phyloP scores from a whole-genome alignment of 129 eudicot genomes.

The Flaveria sonorensis region DNA sequence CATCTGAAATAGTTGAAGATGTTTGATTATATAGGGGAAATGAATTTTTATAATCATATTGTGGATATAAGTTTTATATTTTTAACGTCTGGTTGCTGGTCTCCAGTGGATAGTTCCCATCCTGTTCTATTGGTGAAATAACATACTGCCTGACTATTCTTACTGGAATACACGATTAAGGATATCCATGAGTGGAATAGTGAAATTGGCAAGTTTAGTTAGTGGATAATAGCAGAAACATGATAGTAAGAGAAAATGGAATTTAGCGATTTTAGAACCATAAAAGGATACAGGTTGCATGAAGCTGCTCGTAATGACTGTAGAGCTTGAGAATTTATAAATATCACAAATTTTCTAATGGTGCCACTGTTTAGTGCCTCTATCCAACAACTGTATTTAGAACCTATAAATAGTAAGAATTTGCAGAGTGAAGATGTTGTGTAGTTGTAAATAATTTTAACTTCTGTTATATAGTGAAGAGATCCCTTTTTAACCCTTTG shows the following conservation, averaged over 20 bases:
- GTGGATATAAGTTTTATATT: neutral
- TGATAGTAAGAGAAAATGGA: neutral
- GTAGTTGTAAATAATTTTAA: neutral
- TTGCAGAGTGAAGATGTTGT: constrained; percentile 1
- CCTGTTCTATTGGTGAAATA: neutral
- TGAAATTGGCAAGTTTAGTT: too few relatives aligned
- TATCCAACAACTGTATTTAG: neutral
- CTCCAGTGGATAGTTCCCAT: neutral
- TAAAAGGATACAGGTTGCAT: neutral
- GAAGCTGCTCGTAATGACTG: too few relatives aligned
- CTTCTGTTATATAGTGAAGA: neutral
- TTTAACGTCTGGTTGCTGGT: neutral
- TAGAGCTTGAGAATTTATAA: neutral
- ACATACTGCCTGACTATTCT: neutral
- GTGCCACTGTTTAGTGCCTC: neutral
- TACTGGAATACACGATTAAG: neutral
- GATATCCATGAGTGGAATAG: neutral
- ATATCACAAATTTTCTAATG: too few relatives aligned
- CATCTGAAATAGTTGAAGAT: neutral
- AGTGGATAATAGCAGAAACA: too few relatives aligned
- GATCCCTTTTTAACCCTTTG: too few relatives aligned
- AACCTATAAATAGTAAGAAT: neutral
- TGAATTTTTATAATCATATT: neutral
- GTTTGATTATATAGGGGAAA: neutral
- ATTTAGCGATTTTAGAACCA: neutral